Percentiles rank a stretch among this genome's conserved stretches.
These are phyloP conservation scores for Ganoderma sinense DNA, from an alignment of 1,284 basidiomycete genomes.

Conservation along the genomic window DNA sequence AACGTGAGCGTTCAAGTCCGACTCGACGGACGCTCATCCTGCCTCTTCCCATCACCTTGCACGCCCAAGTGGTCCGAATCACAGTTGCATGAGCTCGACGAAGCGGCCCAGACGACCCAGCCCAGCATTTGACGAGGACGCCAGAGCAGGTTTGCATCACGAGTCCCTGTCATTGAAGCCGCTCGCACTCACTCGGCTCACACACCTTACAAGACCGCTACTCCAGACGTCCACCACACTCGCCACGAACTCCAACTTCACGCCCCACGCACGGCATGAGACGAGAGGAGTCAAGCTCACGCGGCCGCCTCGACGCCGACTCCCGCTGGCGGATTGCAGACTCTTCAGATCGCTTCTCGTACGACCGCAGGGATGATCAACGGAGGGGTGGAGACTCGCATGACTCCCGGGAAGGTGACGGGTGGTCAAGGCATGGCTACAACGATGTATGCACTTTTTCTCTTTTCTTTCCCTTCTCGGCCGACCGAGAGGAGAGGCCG, in stretches of 20 bases:
- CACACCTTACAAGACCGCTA: conserved; percentile 56
- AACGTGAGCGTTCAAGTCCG: conserved; percentile 38
- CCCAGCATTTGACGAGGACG: conserved; percentile 52
- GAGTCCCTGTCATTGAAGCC: conserved; percentile 51
- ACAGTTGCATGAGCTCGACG: conserved; percentile 22
- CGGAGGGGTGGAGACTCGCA: conserved; percentile 25
- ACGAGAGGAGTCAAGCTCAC: conserved; percentile 58
- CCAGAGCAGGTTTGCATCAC: conserved; percentile 51
- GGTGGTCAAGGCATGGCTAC: conserved; percentile 30
- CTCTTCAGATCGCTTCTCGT: conserved; percentile 57
- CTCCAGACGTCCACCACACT: conserved; percentile 48
- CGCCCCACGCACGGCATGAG: conserved; percentile 47
- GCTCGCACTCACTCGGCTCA: conserved; percentile 41
- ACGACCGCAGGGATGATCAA: conserved; percentile 54
- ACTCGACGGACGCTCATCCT: conserved; percentile 28
- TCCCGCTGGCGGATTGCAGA: conserved; percentile 57
- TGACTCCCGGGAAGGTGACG: conserved; percentile 27
- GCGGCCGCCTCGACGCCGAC: conserved; percentile 55
- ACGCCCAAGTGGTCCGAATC: conserved; percentile 7
- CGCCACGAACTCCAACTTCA: conserved; percentile 37
- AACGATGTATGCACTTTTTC: conserved; percentile 30
- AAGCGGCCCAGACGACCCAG: conserved; percentile 35
- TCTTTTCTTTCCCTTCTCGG: conserved; percentile 47
- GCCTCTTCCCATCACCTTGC: conserved; percentile 36
- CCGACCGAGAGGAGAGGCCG: conserved; percentile 56